Evolutionary conservation across 495 filamentous ascomycete genomes (phyloP), one percentile per base, ranked within the genome.

Genomic region (Podospora didyma): DNA sequence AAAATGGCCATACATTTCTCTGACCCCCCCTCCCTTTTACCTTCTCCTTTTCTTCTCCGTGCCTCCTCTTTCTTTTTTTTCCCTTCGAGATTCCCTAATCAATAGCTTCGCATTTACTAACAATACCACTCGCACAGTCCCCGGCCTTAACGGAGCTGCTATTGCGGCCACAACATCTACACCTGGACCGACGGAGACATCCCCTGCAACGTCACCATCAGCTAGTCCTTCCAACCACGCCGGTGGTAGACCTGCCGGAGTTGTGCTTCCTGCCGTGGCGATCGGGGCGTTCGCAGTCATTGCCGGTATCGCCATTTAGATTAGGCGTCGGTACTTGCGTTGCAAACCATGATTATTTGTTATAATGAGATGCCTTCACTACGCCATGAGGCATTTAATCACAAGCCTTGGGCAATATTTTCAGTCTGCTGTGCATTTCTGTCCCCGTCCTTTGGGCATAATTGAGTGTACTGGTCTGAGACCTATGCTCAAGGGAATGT

Each of bases 271-370:
- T 17, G 56, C 63, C 14, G 9, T 60, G 1, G 65, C 49, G 17
- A 51, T 69, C 41, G 65, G 62, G 28, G 64, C 64, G 11, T 42
- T 67, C 26, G 66, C 66, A n/a, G 46, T 67, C 49, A 2, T 65
- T 2, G 64, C 64, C 35, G 59, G 52, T n/a, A 9, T 58, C 54
- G 57, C 57, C 45, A 34, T 67, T 46, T 67, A 64, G 46, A 39
- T 51, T n/a, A 54, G 46, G 31, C 34, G 35, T 12, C 17, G 35
- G 31, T 16, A 42, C 12, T 42, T 42, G 39, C n/a, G n/a, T n/a
- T n/a, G n/a, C n/a, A n/a, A n/a, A n/a, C n/a, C n/a, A n/a, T n/a
- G n/a, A n/a, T n/a, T n/a, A n/a, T n/a, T n/a, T n/a, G n/a, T n/a
- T n/a, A n/a, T n/a, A n/a, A n/a, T n/a, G n/a, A n/a, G n/a, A n/a